phyloP scores from a whole-genome alignment of 2,329 filamentous ascomycete genomes.

The Podosphaera xanthii region DNA sequence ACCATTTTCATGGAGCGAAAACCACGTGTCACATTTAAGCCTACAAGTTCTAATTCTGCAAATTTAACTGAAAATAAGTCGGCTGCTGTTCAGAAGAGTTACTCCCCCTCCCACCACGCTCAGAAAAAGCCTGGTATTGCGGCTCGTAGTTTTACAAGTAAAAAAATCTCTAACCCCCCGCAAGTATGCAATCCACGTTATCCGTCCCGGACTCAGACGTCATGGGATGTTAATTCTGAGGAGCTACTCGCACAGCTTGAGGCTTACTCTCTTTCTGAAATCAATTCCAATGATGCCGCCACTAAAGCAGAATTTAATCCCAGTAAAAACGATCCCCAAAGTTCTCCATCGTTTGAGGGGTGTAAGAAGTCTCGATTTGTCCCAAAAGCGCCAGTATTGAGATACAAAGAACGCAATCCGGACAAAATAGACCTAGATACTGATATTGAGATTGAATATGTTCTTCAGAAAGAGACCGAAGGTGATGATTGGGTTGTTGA shows the following conservation, averaged over 20 bases:
- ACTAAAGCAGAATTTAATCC: conserved; percentile 4
- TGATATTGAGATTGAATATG: conserved; percentile 17
- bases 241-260: conserved; percentile 32
- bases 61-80: conserved; percentile 3
- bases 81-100: neutral
- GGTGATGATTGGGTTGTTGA: conserved; percentile 40
- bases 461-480: conserved; percentile 21
- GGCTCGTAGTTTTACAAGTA: conserved; percentile 6
- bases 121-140: conserved; percentile 13
- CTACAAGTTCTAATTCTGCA: too few relatives aligned
- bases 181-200: conserved; percentile 12
- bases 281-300: conserved; percentile 18
- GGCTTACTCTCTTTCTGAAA: conserved; percentile 33
- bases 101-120: neutral
- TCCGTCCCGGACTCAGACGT: conserved; percentile 19
- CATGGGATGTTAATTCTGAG: conserved; percentile 17
- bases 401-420: conserved; percentile 33
- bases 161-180: neutral
- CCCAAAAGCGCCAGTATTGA: conserved; percentile 30
- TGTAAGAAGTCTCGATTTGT: conserved; percentile 22
- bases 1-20: conserved; percentile 33
- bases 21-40: conserved; percentile 11
- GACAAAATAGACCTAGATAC: conserved; percentile 13
- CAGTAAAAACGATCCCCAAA: neutral
- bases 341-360: neutral